Conservation (phyloP, 768 basidiomycete species). For the Trametes gibbosa region DNA sequence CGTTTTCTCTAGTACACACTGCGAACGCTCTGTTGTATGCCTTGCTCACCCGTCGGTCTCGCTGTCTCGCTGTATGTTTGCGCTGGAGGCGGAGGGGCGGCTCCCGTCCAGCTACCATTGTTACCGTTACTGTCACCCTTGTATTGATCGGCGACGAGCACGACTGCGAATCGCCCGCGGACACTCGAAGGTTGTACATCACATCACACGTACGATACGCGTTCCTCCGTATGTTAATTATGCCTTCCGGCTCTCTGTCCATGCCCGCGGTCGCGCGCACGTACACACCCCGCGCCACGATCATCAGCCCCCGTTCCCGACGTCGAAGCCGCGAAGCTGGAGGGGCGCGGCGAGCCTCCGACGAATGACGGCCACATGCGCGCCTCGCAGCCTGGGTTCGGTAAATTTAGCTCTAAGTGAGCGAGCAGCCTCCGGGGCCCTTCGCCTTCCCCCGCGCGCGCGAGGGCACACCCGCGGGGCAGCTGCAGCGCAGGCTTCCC, state of each 20-base stretch:
- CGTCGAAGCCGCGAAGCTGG: neutral
- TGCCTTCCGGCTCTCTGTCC: neutral
- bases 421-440: neutral
- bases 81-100: neutral
- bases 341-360: neutral
- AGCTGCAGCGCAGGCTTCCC: no score
- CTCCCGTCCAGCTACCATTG: neutral
- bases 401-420: slow-evolving; percentile 18
- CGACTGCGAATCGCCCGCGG: neutral
- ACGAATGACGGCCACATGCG: neutral
- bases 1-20: neutral
- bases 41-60: neutral
- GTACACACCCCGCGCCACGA: neutral
- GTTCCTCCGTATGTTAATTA: neutral
- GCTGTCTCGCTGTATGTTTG: neutral
- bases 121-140: neutral
- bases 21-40: neutral
- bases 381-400: neutral
- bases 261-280: no score
- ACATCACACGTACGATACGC: neutral
- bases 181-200: neutral
- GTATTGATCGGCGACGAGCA: neutral
- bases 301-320: neutral
- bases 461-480: neutral
- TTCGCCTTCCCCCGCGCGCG: neutral